Evolutionary conservation across 768 basidiomycete genomes (phyloP), one percentile per base, ranked within the genome.

Genomic region (Cytidiella melzeri): DNA sequence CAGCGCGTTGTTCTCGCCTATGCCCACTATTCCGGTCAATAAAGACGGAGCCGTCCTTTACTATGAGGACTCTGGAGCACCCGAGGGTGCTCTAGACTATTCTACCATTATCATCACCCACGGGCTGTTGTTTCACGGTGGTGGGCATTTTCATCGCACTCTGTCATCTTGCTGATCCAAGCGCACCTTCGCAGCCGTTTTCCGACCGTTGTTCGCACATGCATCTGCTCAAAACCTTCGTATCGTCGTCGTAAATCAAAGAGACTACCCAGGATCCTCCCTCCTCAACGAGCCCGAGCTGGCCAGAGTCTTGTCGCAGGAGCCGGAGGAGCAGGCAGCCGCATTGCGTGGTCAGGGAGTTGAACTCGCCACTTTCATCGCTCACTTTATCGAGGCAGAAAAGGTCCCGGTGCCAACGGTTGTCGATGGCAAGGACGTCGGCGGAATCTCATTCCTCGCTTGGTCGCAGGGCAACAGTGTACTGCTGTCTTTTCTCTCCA

Each of bases 41-140:
- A n/a, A 46, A 9, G 21, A 24, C 7, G 51, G 51, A n/a, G 30
- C 45, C n/a, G 20, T 28, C 5, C 12, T 52, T 18, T 43, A 43
- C 36, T 53, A 48, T 24, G 51, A 53, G 20, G 51, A 53, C 37
- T 43, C 46, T 12, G 51, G 51, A 12, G 38, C 30, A 3, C 46
- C 47, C 3, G 11, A 39, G 5, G 43, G 24, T 2, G 13, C 19
- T 26, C 3, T 3, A 12, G 25, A 23, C 39, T 53, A 53, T 36
- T 13, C 37, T 4, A 53, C 51, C 3, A 10, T 53, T 11, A 19
- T 53, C 18, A 11, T 53, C 21, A 21, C 48, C 7, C 51, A 53
- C 38, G 51, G 51, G 19, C 21, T 43, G 10, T 15, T 30, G 4
- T 21, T 41, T 27, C 39, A 49, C 23, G 48, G 48, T 23, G 41